Conservation (phyloP, 495 filamentous ascomycete genomes). For the Amphirosellinia nigrospora region DNA sequence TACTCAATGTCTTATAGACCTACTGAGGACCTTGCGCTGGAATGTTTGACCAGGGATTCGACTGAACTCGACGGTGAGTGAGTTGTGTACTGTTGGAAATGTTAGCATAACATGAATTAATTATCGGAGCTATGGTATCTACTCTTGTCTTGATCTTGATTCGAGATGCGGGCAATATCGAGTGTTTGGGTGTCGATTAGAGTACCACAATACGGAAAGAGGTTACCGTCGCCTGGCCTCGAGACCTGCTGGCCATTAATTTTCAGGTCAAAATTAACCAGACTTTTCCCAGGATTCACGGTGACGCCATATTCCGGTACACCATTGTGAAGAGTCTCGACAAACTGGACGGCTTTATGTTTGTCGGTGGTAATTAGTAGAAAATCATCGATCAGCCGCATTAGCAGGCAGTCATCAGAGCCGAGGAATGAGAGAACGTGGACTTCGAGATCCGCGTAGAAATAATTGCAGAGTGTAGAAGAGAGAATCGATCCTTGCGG, state of each 20-base stretch:
- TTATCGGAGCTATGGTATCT: neutral
- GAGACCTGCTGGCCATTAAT: slow-evolving; percentile 63
- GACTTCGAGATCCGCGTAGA: slow-evolving; percentile 85
- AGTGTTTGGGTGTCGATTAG: slow-evolving; percentile 76
- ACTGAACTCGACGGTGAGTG: slow-evolving; percentile 77
- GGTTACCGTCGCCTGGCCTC: slow-evolving; percentile 48
- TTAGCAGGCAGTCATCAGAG: slow-evolving; percentile 64
- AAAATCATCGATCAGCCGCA: slow-evolving; percentile 92
- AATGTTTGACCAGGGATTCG: slow-evolving; percentile 74
- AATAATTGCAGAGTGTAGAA: slow-evolving; percentile 87
- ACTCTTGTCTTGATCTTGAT: slow-evolving; percentile 37
- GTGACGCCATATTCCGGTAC: slow-evolving; percentile 78
- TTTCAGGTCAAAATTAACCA: slow-evolving; percentile 81
- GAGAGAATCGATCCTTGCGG: slow-evolving; percentile 92
- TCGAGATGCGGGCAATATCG: slow-evolving; percentile 60
- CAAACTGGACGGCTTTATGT: slow-evolving; percentile 69
- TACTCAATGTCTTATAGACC: slow-evolving; percentile 39
- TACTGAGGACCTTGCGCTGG: slow-evolving; percentile 77
- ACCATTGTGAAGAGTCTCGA: slow-evolving; percentile 79
- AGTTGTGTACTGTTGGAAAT: slow-evolving; percentile 57
- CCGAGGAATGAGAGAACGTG: slow-evolving; percentile 70
- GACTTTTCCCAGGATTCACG: slow-evolving; percentile 77
- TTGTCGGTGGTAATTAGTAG: slow-evolving; percentile 78
- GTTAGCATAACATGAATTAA: slow-evolving; percentile 19
- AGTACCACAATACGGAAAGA: slow-evolving; percentile 89